phyloP scores from a whole-genome alignment of 495 filamentous ascomycete species.

The Terfezia boudieri region DNA sequence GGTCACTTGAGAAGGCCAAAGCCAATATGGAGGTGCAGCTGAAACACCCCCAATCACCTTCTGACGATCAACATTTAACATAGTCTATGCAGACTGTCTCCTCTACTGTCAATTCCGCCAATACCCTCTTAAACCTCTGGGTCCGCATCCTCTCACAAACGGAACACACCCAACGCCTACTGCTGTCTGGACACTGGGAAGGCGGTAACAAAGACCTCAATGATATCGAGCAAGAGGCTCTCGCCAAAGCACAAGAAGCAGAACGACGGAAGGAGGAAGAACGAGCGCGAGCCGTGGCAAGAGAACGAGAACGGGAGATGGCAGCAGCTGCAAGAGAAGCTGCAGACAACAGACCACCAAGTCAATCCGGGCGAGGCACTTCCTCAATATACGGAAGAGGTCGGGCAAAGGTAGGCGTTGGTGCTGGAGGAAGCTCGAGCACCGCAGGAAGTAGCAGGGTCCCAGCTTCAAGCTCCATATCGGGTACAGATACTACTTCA shows the following conservation, averaged over 20 bases:
- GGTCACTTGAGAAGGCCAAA: slow-evolving; percentile 56
- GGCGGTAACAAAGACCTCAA: slow-evolving; percentile 64
- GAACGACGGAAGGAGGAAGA: slow-evolving; percentile 56
- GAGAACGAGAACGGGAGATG: slow-evolving; percentile 52
- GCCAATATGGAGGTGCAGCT: slow-evolving; percentile 67
- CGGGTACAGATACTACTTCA: background rate
- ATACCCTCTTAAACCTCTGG: slow-evolving; percentile 86
- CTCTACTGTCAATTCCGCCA: slow-evolving; percentile 65
- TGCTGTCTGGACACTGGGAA: slow-evolving; percentile 74
- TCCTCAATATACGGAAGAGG: background rate
- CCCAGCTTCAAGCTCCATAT: background rate
- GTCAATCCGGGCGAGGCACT: background rate
- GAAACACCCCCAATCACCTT: background rate
- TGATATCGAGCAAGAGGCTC: slow-evolving; percentile 58
- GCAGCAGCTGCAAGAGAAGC: slow-evolving; percentile 25
- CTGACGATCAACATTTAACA: background rate
- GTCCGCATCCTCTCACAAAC: slow-evolving; percentile 88
- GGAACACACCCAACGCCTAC: slow-evolving; percentile 83
- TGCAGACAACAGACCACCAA: slow-evolving; percentile 16
- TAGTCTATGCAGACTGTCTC: slow-evolving; percentile 49
- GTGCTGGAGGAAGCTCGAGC: background rate
- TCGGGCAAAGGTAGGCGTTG: background rate
- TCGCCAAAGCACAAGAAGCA: slow-evolving; percentile 44
- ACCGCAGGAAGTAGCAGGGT: background rate
- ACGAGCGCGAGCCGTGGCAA: slow-evolving; percentile 39